Base-by-base conservation (phyloP, 2,329 filamentous ascomycete species). In the Aspergillus ibericus region DNA sequence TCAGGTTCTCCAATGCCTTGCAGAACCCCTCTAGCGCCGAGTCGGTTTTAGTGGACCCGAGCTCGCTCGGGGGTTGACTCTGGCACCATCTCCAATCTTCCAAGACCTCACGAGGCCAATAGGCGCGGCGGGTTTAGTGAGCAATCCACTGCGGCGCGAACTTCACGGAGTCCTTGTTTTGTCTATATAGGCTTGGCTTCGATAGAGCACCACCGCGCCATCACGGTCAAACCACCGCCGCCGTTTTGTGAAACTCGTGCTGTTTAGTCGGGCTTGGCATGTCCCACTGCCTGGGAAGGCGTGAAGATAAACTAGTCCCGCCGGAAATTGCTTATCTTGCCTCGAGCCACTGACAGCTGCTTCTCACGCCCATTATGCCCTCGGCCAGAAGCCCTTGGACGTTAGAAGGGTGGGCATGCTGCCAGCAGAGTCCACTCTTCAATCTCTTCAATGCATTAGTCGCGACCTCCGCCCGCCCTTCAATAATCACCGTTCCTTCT, bases 391-490 rank as follows among this genome's bases (percentile, higher is more conserved):
- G 20, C 47, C 29, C 42, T 38, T 10, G 35, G 36, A 27, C 54
- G 25, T 35, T 16, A 16, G 25, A 22, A 22, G 36, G 25, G 44
- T 27, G 44, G 34, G 44, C 46, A 8, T 49, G 15, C 18, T n/a
- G 25, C n/a, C 25, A 27, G 44, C 22, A 27, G 56, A 50, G 51
- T 29, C 61, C 61, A 63, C 59, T 35, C 27, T 29, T 59, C 55
- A 61, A 63, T 63, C 32, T 63, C 52, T 47, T 44, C 46, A 58
- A 55, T 29, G 57, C 61, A 56, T 59, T 59, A 62, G 61, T 20
- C 47, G 48, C 48, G 48, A 38, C 46, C 54, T 50, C 34, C 22
- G 20, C 44, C 44, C 49, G 12, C 47, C 61, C 59, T 56, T 53
- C 51, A 59, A 59, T 59, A 50, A 55, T 20, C 42, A 53, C 29